Evolutionary conservation across 495 filamentous ascomycete species (phyloP).

Genomic region (Lentithecium fluviatile): DNA sequence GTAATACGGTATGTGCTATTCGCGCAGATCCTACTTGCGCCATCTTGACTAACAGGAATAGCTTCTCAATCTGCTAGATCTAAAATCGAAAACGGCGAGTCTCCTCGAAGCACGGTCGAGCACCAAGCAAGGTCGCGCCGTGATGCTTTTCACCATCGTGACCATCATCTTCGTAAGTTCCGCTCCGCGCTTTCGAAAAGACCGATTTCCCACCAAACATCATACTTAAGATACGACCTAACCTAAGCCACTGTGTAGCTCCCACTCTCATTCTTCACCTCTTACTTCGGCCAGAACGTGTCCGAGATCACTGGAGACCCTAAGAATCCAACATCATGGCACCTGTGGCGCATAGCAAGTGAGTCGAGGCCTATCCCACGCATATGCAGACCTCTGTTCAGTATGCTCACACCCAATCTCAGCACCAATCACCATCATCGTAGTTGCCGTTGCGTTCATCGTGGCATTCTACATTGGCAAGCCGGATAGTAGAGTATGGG

Average conservation of each 20-base stretch:
- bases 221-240: too few species aligned
- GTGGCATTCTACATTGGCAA: too few species aligned
- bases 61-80: constrained; percentile 1
- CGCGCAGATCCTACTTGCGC: too few species aligned
- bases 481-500: too few species aligned
- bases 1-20: too few species aligned
- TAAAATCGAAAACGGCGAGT: constrained; percentile 38
- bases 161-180: constrained; percentile 40
- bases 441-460: too few species aligned
- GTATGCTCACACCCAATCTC: too few species aligned
- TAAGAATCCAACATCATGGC: neutral
- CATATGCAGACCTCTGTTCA: too few species aligned
- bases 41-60: neutral
- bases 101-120: constrained; percentile 36
- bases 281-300: constrained; percentile 41
- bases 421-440: too few species aligned
- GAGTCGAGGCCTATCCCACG: neutral
- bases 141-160: constrained; percentile 42
- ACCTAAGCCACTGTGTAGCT: constrained; percentile 23
- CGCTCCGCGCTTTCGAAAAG: too few species aligned
- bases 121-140: constrained; percentile 32
- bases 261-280: constrained; percentile 41
- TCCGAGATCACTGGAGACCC: constrained; percentile 1
- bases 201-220: too few species aligned
- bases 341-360: neutral